Percentiles rank a stretch among this genome's conserved stretches.
phyloP scores from a whole-genome alignment of 2,329 filamentous ascomycete genomes.

The Colletotrichum abscissum region DNA sequence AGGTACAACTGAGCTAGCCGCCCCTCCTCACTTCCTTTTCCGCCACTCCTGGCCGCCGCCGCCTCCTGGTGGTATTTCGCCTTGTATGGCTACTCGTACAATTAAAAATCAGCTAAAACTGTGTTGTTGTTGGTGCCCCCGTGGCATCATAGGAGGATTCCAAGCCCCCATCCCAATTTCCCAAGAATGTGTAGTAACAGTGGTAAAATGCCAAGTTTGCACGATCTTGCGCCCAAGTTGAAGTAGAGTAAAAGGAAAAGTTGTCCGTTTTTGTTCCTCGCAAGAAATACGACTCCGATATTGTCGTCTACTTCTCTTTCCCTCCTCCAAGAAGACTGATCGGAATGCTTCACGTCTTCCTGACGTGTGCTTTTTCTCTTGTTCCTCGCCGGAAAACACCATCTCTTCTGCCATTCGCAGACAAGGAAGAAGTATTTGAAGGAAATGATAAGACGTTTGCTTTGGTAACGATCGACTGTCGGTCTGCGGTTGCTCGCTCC shows the following conservation, averaged over 20 bases:
- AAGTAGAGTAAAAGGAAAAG: background rate
- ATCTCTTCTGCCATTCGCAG: background rate
- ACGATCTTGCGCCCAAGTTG: slow-evolving; percentile 17
- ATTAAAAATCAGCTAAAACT: slow-evolving; percentile 25
- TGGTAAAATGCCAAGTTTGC: background rate
- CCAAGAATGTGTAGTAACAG: background rate
- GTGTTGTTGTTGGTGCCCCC: background rate
- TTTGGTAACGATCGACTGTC: slow-evolving; percentile 11
- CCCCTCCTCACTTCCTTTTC: background rate
- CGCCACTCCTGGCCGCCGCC: background rate
- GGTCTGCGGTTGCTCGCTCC: slow-evolving; percentile 14
- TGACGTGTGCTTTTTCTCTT: background rate
- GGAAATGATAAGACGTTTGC: slow-evolving; percentile 2
- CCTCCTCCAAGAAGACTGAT: slow-evolving; percentile 21
- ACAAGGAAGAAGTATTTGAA: background rate
- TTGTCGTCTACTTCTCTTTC: slow-evolving; percentile 21
- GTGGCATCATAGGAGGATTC: background rate
- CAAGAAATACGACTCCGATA: slow-evolving; percentile 4
- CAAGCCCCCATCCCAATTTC: background rate
- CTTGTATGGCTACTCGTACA: slow-evolving; percentile 24
- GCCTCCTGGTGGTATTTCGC: slow-evolving; percentile 5
- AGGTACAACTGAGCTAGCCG: background rate
- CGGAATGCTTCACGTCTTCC: slow-evolving; percentile 17
- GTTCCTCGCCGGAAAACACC: background rate
- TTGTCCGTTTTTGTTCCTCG: background rate